Conservation (phyloP, 768 basidiomycete species). For the Hypsizygus marmoreus region DNA sequence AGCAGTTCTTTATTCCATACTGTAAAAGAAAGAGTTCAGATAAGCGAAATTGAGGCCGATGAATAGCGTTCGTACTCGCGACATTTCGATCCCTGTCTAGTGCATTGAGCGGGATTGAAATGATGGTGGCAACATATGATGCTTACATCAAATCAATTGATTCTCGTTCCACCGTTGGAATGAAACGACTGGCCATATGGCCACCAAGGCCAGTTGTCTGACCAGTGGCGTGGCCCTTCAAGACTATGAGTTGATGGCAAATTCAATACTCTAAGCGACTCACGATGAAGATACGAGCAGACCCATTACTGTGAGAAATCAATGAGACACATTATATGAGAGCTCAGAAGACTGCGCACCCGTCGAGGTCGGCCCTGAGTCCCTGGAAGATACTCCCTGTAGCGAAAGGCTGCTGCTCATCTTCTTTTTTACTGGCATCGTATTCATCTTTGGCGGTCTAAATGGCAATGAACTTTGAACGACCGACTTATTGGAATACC, state of each 20-base stretch:
- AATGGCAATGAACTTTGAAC: not conserved
- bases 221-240: slow-evolving; percentile 82
- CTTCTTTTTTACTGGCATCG: slow-evolving; percentile 71
- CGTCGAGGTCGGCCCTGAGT: slow-evolving; percentile 82
- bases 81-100: slow-evolving; percentile 74
- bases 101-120: slow-evolving; percentile 3
- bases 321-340: slow-evolving; percentile 2
- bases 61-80: slow-evolving; percentile 48
- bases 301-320: slow-evolving; percentile 50
- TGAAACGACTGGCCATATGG: slow-evolving; percentile 77
- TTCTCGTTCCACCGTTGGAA: slow-evolving; percentile 95
- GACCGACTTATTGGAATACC: not conserved
- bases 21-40: slow-evolving; percentile 26
- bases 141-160: slow-evolving; percentile 86
- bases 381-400: slow-evolving; percentile 87
- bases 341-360: slow-evolving; percentile 41
- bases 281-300: slow-evolving; percentile 85
- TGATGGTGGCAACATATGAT: slow-evolving; percentile 11
- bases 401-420: slow-evolving; percentile 55
- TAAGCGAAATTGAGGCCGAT: slow-evolving; percentile 3
- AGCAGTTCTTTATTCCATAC: slow-evolving; percentile 93
- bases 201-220: slow-evolving; percentile 86
- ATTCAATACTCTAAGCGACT: slow-evolving; percentile 18
- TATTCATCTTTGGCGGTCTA: slow-evolving; percentile 85
- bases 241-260: not conserved